Evolutionary conservation across 805 yeast genomes (phyloP), one percentile per base, ranked within the genome.

Genomic region (Metschnikowia picachoensis): DNA sequence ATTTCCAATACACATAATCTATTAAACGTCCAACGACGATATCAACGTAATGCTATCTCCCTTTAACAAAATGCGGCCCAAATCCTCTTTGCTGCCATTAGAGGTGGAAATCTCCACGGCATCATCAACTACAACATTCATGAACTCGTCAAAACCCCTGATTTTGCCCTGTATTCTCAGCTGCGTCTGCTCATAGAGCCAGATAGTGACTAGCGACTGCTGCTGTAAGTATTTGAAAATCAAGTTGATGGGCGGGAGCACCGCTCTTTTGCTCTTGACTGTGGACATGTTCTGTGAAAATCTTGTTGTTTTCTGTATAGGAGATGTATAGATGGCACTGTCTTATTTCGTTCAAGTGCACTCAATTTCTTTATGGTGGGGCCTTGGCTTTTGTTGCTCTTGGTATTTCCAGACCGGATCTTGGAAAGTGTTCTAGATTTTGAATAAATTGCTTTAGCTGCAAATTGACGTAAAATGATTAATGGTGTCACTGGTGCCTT

Each of bases 61-160:
- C 65, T 94, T 94, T 47, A 94, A 70, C 53, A 94, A 63, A 20
- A 94, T 79, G 48, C 86, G 72, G 1, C 96, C 96, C 47, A 88
- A 60, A n/a, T 68, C 66, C 27, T 79, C 77, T 44, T 71, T 70
- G 1, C 73, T 51, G 1, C 81, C 80, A 33, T 76, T 76, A n/a
- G 61, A 61, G 5, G 68, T 65, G 43, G 76, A 71, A 6, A 92
- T 72, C 57, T 95, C 96, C 13, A 70, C 67, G 1, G 83, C 83
- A 27, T 79, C 82, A 46, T 79, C 83, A 12, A 79, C 52, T 16
- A 79, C 83, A 10, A 79, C 68, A 61, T 94, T 94, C 99, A 94
- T 95, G 60, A 91, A 92, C 69, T 95, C 99, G 65, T 94, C 99
- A 66, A 95, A 92, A 1, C 99, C 99, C 49, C 84, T 74, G 29